Evolutionary conservation across 768 basidiomycete species (phyloP).

Genomic region (Amanita polypyramis): DNA sequence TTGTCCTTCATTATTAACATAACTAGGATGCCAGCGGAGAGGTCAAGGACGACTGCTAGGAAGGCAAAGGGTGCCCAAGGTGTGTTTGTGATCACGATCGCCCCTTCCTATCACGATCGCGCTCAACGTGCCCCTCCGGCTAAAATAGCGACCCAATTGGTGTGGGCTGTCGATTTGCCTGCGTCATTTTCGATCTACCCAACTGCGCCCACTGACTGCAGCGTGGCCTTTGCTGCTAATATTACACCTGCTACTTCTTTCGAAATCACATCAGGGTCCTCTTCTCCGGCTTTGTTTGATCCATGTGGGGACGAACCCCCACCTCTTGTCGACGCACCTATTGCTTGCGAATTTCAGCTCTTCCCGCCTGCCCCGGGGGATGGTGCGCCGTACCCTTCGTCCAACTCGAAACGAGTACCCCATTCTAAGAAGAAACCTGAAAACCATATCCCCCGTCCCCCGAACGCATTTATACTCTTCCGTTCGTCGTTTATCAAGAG

Average conservation of each 20-base stretch:
- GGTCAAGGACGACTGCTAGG: conserved; percentile 4
- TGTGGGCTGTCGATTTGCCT: conserved; percentile 7
- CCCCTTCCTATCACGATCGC: not conserved
- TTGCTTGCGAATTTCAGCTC: conserved; percentile 28
- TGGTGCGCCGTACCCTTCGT: not conserved
- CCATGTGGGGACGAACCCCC: conserved; percentile 25
- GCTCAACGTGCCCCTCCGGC: conserved; percentile 1
- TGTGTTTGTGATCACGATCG: not conserved
- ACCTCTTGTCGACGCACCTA: conserved; percentile 22
- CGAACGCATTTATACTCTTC: conserved; percentile 80
- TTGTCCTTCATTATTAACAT: too few relatives aligned
- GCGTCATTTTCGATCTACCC: not conserved
- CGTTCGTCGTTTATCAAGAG: conserved; percentile 71
- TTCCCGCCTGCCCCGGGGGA: conserved; percentile 35
- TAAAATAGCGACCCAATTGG: conserved; percentile 8
- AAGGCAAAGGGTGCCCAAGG: conserved; percentile 3
- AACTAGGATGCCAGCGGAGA: conserved; percentile 6
- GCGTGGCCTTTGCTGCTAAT: conserved; percentile 46
- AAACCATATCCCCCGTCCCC: conserved; percentile 70
- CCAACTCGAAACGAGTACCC: conserved; percentile 27
- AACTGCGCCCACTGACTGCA: conserved; percentile 1
- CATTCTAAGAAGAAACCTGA: conserved; percentile 56
- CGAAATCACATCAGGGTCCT: conserved; percentile 15
- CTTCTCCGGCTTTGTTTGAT: not conserved
- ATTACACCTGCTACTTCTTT: conserved; percentile 48